Evolutionary conservation across 108 stramenopile species (phyloP), one percentile per base, ranked within the genome.

Genomic region (Schizochytrium sp.): DNA sequence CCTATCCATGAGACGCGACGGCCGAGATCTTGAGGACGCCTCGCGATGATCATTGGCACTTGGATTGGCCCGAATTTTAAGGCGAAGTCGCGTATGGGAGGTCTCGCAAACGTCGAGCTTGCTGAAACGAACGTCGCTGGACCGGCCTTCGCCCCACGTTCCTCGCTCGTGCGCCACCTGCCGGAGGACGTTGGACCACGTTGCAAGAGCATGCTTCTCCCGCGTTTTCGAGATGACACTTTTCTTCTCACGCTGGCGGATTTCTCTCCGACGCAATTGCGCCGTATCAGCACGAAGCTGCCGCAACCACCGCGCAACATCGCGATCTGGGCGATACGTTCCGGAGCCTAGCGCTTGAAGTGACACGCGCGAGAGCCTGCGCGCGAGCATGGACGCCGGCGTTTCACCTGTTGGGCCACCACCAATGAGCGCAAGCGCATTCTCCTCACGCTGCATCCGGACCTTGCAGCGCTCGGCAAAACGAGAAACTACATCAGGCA

Each of bases 161-260:
- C 76, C 76, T 23, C 76, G 12, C 3, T 83, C 76, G 28, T 83
- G 76, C 45, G 76, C 51, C n/a, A 83, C 76, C n/a, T 83, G 76
- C 10, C 51, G 45, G 12, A 83, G 51, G 10, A 83, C 51, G n/a
- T 12, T 53, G 6, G 45, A 53, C 76, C 76, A 83, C 25, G 63
- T 69, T 18, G 63, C 14, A 14, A 69, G 41, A 8, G 63, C 63
- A 2, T 41, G 63, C 18, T 69, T 69, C 41, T 28, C 63, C 6
- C 63, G 63, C 63, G 34, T 12, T 18, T 28, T 69, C 10, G 12
- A 8, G 25, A 41, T 69, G 25, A 23, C 63, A 23, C 41, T 28
- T 23, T 69, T 69, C 41, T 41, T 41, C 18, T 8, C 63, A 18
- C 63, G 63, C 25, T 28, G 34, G 41, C 63, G 63, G 0, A 23